Percentiles rank a stretch among this genome's conserved stretches.
Evolutionary conservation across 2,329 filamentous ascomycete species (phyloP).

Genomic region (Colletotrichum sp.): DNA sequence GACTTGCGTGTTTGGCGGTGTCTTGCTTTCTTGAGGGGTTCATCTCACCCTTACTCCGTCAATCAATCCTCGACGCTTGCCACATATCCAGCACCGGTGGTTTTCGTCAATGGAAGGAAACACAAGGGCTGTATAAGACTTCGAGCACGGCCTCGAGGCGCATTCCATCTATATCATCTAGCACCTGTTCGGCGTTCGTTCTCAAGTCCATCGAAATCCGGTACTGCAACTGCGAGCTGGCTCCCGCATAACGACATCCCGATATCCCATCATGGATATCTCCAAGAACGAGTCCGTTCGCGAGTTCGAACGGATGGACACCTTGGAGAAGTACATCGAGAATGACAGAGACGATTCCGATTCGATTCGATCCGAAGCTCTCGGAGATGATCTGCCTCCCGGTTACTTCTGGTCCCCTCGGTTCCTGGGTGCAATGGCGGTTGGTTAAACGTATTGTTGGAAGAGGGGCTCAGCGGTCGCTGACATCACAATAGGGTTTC

Average conservation of each 20-base stretch:
- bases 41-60: conserved; percentile 1
- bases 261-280: conserved; percentile 18
- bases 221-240: neutral
- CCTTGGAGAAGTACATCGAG: conserved; percentile 14
- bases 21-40: neutral
- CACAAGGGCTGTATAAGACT: neutral
- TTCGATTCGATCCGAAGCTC: conserved; percentile 38
- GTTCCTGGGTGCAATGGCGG: conserved; percentile 36
- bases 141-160: conserved; percentile 1
- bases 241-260: neutral
- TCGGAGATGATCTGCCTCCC: conserved; percentile 38
- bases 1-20: neutral
- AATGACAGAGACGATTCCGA: conserved; percentile 29
- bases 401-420: conserved; percentile 40
- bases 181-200: neutral
- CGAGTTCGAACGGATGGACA: neutral
- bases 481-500: conserved; percentile 33
- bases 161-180: neutral
- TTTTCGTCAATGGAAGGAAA: neutral
- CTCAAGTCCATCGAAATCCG: neutral
- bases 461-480: neutral
- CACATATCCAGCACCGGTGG: neutral
- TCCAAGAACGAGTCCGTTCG: conserved; percentile 24
- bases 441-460: conserved; percentile 21
- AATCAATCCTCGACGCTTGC: neutral